Evolutionary conservation across 805 yeast species (phyloP), one percentile per base, ranked within the genome.

Genomic region (Starmera pachycereana): DNA sequence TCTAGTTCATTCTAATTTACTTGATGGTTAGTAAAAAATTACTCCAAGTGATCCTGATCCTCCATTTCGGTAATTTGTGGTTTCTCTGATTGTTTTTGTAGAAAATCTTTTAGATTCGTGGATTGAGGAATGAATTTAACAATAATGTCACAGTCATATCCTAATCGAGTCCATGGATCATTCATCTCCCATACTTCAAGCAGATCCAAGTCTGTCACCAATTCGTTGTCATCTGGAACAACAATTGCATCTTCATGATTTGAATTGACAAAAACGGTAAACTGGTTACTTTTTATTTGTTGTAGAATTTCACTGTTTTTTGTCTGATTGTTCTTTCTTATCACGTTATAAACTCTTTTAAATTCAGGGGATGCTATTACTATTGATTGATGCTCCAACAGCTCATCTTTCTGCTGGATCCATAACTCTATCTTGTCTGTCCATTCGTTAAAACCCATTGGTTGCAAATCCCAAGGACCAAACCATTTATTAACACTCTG

Each of bases 391-490:
- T 37, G 44, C 4, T 42, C 32, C 9, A 45, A 48, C 2, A 44
- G 6, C 13, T 41, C 40, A 1, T 39, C 41, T 37, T 50, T 55
- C 12, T 50, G 44, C 1, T 52, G 46, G 27, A 53, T 48, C 58
- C 58, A 54, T 3, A 34, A 10, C 27, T 52, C 57, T 19, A 53
- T 47, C 41, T 46, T 47, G 7, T 29, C 36, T 30, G 44, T 50
- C 60, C 60, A 67, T 30, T 66, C 76, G 9, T 55, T 47, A 22
- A 65, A 63, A 10, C 58, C 40, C 59, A 78, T 72, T 4, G 87
- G 82, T 34, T 59, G 63, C 54, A 68, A 71, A 32, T 70, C 69
- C 44, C 65, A 57, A 5, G 86, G 85, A 0, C 89, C 89, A 54
- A 72, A 77, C 88, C 88, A 81, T 58, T 67, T 63, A 35, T 70